Evolutionary conservation across 169 alveolate species (phyloP).

Genomic region (Plasmodium billcollinsi): DNA sequence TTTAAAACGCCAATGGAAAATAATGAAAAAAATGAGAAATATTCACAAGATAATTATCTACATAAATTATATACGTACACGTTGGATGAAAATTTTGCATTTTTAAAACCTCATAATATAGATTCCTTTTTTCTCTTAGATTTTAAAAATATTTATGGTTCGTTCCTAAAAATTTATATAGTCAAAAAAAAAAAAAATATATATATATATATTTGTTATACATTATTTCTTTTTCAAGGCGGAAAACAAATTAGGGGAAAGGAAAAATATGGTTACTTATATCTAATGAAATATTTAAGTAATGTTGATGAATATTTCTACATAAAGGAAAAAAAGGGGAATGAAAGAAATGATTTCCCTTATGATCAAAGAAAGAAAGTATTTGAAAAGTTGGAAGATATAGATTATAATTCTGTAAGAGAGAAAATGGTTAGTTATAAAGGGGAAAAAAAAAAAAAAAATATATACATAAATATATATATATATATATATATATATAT

Average conservation of each 20-base stretch:
- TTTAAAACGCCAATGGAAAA: too few relatives aligned
- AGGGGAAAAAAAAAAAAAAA: not conserved
- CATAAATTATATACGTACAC: not conserved
- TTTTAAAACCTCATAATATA: slow-evolving; percentile 26
- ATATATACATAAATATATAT: not conserved
- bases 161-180: not conserved
- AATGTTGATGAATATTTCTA: not conserved
- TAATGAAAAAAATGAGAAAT: slow-evolving; percentile 3
- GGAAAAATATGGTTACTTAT: slow-evolving; percentile 26
- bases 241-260: slow-evolving; percentile 17
- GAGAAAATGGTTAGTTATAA: slow-evolving; percentile 42
- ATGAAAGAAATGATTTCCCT: not conserved
- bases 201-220: slow-evolving; percentile 1
- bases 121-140: slow-evolving; percentile 25
- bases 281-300: slow-evolving; percentile 21
- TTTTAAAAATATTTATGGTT: slow-evolving; percentile 17
- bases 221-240: not conserved
- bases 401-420: slow-evolving; percentile 31
- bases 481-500: not conserved
- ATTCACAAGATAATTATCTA: not conserved
- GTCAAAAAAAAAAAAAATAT: not conserved
- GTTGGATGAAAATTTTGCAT: not conserved
- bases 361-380: slow-evolving; percentile 39
- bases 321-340: slow-evolving; percentile 5
- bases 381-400: slow-evolving; percentile 16